Evolutionary conservation across 2,329 filamentous ascomycete species (phyloP).

Genomic region (Epichloe sp.): DNA sequence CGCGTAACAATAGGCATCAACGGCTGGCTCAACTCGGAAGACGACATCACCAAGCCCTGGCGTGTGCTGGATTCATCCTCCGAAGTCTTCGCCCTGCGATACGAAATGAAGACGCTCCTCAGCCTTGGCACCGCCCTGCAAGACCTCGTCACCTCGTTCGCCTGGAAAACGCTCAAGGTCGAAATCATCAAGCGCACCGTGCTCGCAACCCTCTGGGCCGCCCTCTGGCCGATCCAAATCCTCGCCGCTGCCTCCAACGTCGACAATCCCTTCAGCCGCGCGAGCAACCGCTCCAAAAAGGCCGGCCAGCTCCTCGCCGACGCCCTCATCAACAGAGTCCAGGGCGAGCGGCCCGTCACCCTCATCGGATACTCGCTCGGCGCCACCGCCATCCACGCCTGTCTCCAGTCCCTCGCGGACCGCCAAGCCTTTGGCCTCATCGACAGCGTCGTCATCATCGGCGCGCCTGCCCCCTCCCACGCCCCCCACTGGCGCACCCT

Average conservation of each 20-base stretch:
- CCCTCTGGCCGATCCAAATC: conserved; percentile 58
- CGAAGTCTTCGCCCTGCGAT: conserved; percentile 75
- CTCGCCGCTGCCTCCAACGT: conserved; percentile 54
- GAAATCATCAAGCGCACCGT: conserved; percentile 65
- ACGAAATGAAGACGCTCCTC: conserved; percentile 67
- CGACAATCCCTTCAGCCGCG: conserved; percentile 73
- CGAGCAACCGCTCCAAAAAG: conserved; percentile 65
- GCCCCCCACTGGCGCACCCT: conserved; percentile 61
- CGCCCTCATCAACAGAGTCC: conserved; percentile 66
- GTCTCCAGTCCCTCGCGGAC: conserved; percentile 62
- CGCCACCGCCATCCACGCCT: conserved; percentile 70
- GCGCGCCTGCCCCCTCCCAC: conserved; percentile 63
- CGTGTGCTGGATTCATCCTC: conserved; percentile 49
- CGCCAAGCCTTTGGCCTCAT: conserved; percentile 71
- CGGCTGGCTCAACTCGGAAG: conserved; percentile 66
- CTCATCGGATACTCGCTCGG: conserved; percentile 74
- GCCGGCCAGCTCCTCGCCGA: conserved; percentile 70
- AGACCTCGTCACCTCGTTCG: conserved; percentile 58
- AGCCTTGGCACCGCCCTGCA: conserved; percentile 62
- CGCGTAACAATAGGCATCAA: conserved; percentile 78
- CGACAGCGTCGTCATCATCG: conserved; percentile 73
- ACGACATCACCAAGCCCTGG: conserved; percentile 73
- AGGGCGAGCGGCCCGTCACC: conserved; percentile 70
- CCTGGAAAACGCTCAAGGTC: conserved; percentile 59
- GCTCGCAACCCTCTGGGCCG: conserved; percentile 52